Conservation (phyloP, 1,139 yeast genomes). For the Suhomyces kunorum region DNA sequence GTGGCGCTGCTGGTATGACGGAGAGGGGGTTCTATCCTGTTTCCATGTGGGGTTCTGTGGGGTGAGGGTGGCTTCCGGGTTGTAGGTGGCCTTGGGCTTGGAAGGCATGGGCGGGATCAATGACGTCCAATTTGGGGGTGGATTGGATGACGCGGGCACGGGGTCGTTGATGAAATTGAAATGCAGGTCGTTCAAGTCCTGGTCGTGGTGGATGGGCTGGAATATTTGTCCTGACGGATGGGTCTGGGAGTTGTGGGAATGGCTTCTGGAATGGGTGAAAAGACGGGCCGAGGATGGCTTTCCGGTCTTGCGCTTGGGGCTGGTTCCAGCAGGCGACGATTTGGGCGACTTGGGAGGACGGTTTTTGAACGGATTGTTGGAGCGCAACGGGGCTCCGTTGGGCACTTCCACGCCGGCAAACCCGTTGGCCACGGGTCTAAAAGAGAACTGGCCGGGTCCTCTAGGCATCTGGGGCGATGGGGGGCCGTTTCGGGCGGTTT, state of each 20-base stretch:
- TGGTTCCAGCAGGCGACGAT: slow-evolving; percentile 7
- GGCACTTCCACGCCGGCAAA: background rate
- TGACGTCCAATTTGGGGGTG: slow-evolving; percentile 24
- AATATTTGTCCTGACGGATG: slow-evolving; percentile 17
- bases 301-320: slow-evolving; percentile 13
- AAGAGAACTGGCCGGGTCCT: background rate
- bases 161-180: slow-evolving; percentile 9
- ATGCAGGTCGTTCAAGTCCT: slow-evolving; percentile 10
- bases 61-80: slow-evolving; percentile 5
- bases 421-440: background rate
- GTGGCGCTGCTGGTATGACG: slow-evolving; percentile 17
- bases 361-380: slow-evolving; percentile 3
- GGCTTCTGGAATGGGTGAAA: slow-evolving; percentile 18
- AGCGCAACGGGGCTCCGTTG: slow-evolving; percentile 1
- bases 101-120: slow-evolving; percentile 33
- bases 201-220: slow-evolving; percentile 21
- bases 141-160: background rate
- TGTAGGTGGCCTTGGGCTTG: slow-evolving; percentile 15
- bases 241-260: slow-evolving; percentile 20
- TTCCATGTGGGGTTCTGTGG: slow-evolving; percentile 1
- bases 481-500: background rate
- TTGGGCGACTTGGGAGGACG: slow-evolving; percentile 8
- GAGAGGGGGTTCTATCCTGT: slow-evolving; percentile 2
- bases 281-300: slow-evolving; percentile 5
- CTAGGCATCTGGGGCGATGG: too few species aligned